These are phyloP conservation scores for Botrytis sinoallii DNA, from an alignment of 2,329 filamentous ascomycete genomes.

Conservation along the genomic window DNA sequence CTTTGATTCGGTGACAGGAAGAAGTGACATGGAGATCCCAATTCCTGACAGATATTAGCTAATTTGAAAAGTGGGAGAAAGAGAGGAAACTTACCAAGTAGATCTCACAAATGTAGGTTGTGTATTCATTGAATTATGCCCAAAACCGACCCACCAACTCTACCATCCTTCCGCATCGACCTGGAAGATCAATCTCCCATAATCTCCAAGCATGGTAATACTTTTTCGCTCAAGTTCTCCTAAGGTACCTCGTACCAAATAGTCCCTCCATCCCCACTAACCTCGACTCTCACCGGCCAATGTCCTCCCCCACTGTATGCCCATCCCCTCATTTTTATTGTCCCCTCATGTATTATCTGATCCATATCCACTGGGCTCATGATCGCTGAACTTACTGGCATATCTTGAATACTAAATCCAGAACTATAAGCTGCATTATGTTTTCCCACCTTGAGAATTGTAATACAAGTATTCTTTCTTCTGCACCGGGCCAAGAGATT, in stretches of 20 bases:
- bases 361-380: slow-evolving; percentile 53
- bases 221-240: slow-evolving; percentile 61
- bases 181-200: slow-evolving; percentile 62
- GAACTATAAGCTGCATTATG: slow-evolving; percentile 59
- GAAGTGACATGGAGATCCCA: slow-evolving; percentile 65
- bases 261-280: slow-evolving; percentile 60
- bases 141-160: slow-evolving; percentile 58
- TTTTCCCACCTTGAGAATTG: slow-evolving; percentile 63
- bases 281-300: slow-evolving; percentile 63
- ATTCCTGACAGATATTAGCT: slow-evolving; percentile 40
- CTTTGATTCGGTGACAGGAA: slow-evolving; percentile 56
- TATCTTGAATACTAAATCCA: slow-evolving; percentile 64
- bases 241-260: slow-evolving; percentile 64
- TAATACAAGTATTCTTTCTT: slow-evolving; percentile 68
- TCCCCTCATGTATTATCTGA: slow-evolving; percentile 32
- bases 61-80: neutral
- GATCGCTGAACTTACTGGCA: slow-evolving; percentile 66
- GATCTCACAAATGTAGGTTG: slow-evolving; percentile 54
- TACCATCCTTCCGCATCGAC: slow-evolving; percentile 60
- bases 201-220: slow-evolving; percentile 61
- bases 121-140: slow-evolving; percentile 61
- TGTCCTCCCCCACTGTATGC: slow-evolving; percentile 67
- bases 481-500: slow-evolving; percentile 56
- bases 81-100: slow-evolving; percentile 42
- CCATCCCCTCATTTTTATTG: slow-evolving; percentile 53